phyloP scores from a whole-genome alignment of 306 rosid species.

The Corylus avellana region DNA sequence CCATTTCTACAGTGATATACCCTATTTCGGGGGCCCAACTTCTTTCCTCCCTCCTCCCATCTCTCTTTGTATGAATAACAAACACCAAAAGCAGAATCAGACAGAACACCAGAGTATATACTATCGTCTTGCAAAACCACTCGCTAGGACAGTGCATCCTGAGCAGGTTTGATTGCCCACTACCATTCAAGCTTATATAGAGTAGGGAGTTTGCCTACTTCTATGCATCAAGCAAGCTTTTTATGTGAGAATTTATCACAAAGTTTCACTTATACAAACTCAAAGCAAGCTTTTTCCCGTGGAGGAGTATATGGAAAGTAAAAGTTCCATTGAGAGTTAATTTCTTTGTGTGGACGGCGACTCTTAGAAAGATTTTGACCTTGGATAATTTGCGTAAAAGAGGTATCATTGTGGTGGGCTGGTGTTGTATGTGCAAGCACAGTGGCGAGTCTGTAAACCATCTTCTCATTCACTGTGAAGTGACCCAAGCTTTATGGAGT shows the following conservation, averaged over 20 bases:
- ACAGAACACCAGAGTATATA: background rate
- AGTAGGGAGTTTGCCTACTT: background rate
- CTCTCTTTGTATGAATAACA: background rate
- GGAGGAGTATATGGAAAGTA: too few species aligned
- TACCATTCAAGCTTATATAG: slow-evolving; percentile 1
- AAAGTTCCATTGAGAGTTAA: too few species aligned
- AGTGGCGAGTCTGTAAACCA: too few species aligned
- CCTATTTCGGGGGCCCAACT: background rate
- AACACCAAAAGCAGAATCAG: background rate
- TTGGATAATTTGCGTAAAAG: too few species aligned
- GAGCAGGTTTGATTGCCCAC: background rate
- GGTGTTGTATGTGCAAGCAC: too few species aligned
- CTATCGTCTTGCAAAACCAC: background rate
- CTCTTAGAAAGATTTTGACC: too few species aligned
- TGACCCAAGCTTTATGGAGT: too few species aligned
- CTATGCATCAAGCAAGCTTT: background rate
- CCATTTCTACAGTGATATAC: background rate
- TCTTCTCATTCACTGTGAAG: too few species aligned
- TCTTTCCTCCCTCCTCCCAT: background rate
- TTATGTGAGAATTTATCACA: background rate
- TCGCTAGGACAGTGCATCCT: background rate
- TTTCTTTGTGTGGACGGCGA: too few species aligned
- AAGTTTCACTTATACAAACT: background rate
- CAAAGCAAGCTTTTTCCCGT: background rate
- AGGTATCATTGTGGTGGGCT: too few species aligned